Evolutionary conservation across 345 rosid genomes (phyloP), one percentile per base, ranked within the genome.

Genomic region (Brassica nigra): DNA sequence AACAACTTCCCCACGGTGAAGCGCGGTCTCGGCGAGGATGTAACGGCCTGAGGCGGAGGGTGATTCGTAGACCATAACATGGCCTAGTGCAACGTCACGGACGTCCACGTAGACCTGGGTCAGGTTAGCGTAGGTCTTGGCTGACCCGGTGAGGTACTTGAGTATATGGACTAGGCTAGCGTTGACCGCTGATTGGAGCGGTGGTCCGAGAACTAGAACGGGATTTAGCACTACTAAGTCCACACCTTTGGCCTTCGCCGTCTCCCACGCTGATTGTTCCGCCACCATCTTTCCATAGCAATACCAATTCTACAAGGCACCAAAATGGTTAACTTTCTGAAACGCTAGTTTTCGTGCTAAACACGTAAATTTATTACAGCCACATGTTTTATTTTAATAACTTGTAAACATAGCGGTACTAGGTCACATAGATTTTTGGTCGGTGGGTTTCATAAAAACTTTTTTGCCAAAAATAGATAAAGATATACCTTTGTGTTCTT

Each of bases 1-100:
- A 71, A 93, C 99, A 76, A 95, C 95, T 18, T 95, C 98, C 5
- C 96, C 98, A 0, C 99, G 98, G 86, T 93, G 99, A 81, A 95
- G 95, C 18, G 89, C 91, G 0, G 90, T 88, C 80, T 91, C 98
- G 8, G 92, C 92, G 15, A 94, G 92, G 44, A 95, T 85, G 86
- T 93, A 93, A 0, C 99, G 90, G 71, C 99, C 98, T 0, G 99
- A 87, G 75, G 99, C 99, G 0, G 94, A 86, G 10, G 98, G 93
- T 49, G 83, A 83, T 85, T 95, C 99, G 3, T 68, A 89, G 68
- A 93, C 91, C 31, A 93, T 84, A 82, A 95, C 88, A 84, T 95
- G 98, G 2, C 91, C 98, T 8, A 93, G 58, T 0, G 98, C 99
- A 23, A 90, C 97, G 52, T 95, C 98, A 66, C 83, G 88, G 8